Evolutionary conservation across 2,329 filamentous ascomycete species (phyloP).

Genomic region (Calonectria pseudoturangicola): DNA sequence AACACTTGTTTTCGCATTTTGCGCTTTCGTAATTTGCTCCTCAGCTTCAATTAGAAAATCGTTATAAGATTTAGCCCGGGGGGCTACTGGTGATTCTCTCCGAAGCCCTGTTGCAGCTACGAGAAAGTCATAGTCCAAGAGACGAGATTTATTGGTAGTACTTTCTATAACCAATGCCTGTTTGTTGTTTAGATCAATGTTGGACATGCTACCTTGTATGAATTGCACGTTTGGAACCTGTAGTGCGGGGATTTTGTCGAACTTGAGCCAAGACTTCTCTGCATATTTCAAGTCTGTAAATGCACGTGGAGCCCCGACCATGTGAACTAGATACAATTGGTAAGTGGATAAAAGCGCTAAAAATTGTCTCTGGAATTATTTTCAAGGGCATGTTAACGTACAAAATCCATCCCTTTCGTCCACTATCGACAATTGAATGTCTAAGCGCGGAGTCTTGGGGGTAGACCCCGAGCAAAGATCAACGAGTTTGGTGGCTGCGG

Average conservation of each 20-base stretch:
- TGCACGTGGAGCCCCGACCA: conserved; percentile 85
- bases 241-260: conserved; percentile 78
- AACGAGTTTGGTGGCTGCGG: conserved; percentile 79
- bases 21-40: conserved; percentile 74
- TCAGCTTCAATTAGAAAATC: conserved; percentile 78
- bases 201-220: conserved; percentile 78
- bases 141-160: conserved; percentile 63
- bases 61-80: conserved; percentile 76
- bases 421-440: conserved; percentile 82
- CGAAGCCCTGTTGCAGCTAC: conserved; percentile 82
- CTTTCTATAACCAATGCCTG: conserved; percentile 72
- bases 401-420: conserved; percentile 89
- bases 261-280: conserved; percentile 81
- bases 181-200: conserved; percentile 76
- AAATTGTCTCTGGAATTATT: not conserved
- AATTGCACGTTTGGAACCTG: conserved; percentile 76
- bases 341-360: not conserved
- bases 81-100: conserved; percentile 82
- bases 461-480: conserved; percentile 77
- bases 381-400: conserved; percentile 63
- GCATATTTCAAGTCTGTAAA: conserved; percentile 78
- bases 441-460: conserved; percentile 67
- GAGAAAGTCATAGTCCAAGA: conserved; percentile 81
- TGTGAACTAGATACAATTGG: conserved; percentile 72
- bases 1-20: conserved; percentile 73